A percentile compares a stretch with the other conserved stretches of the same genome.
Evolutionary conservation across 2,329 filamentous ascomycete genomes (phyloP).

Genomic region (Xylariales sp.): DNA sequence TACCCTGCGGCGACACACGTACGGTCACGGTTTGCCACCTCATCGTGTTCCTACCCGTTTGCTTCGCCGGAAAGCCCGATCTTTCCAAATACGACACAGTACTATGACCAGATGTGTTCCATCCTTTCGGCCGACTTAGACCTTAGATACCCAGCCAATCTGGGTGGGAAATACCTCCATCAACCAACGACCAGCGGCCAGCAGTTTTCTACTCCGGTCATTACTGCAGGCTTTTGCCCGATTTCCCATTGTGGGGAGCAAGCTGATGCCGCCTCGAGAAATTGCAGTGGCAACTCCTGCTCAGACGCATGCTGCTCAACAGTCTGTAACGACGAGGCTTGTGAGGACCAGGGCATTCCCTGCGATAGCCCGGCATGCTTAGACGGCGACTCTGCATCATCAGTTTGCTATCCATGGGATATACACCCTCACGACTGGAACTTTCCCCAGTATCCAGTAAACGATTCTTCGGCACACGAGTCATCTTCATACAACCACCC

Average conservation of each 20-base stretch:
- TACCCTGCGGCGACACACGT: slow-evolving; percentile 1
- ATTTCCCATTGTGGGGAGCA: neutral
- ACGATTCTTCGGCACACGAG: slow-evolving; percentile 10
- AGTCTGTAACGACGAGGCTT: slow-evolving; percentile 24
- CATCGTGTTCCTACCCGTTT: neutral
- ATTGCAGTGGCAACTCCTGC: slow-evolving; percentile 20
- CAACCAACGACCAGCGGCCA: neutral
- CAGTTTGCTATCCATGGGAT: slow-evolving; percentile 13
- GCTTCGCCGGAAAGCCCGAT: neutral
- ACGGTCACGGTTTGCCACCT: neutral
- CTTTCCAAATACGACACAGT: neutral
- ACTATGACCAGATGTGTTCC: neutral
- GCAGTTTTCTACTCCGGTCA: neutral
- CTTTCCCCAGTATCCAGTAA: slow-evolving; percentile 7
- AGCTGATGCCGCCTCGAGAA: neutral
- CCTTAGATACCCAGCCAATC: neutral
- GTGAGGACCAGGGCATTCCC: slow-evolving; percentile 20
- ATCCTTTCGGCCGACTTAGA: slow-evolving; percentile 1
- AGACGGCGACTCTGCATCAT: slow-evolving; percentile 11
- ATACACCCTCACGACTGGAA: slow-evolving; percentile 10
- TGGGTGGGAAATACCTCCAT: neutral
- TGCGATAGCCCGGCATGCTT: slow-evolving; percentile 24
- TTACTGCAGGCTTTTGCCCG: neutral
- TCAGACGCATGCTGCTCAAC: slow-evolving; percentile 18
- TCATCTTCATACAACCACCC: slow-evolving; percentile 15